Evolutionary conservation across 148 eudicot genomes (phyloP), one percentile per base, ranked within the genome.

Genomic region (Fagopyrum homotropicum): DNA sequence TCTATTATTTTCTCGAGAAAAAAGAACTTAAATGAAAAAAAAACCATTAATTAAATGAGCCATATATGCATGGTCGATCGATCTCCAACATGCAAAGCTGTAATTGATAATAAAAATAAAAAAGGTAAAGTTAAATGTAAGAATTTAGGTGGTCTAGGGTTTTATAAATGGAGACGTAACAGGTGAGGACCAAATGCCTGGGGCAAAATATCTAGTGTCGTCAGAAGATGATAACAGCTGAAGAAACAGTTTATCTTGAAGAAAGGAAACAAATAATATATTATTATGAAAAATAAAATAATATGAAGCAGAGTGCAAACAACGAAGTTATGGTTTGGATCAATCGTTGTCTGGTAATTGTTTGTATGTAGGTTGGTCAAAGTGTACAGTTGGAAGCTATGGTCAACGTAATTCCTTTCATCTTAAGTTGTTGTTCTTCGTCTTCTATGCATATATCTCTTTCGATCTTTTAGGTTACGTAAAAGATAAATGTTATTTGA

Each of bases 151-250:
- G 3, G 40, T 35, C 11, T 64, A 64, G 70, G 70, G 70, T 40
- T 64, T 63, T 8, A 60, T 60, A 60, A 60, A 60, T 60, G 43
- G 29, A 57, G 66, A 60, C 7, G 43, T 9, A 60, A 60, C 40
- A 60, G 66, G 63, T 57, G 1, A 57, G 63, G 52, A 55, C 80
- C 19, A 56, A 69, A 44, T 35, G 46, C 70, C 40, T 64, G 70
- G 46, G 45, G 47, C 70, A 64, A 40, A 40, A 64, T 64, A 43
- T 51, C 69, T 70, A 26, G 75, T 26, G 75, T 78, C 75, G 78
- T 81, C 81, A 81, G 83, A 80, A 78, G 75, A 77, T 81, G 83
- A 73, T 78, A 74, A 78, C 80, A 26, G 73, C 66, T 29, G 16
- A 52, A 50, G 73, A 57, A 77, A 73, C 63, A 74, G 46, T 40